Conservation (phyloP, 139 green algal species). For the Yamagishiella unicocca region DNA sequence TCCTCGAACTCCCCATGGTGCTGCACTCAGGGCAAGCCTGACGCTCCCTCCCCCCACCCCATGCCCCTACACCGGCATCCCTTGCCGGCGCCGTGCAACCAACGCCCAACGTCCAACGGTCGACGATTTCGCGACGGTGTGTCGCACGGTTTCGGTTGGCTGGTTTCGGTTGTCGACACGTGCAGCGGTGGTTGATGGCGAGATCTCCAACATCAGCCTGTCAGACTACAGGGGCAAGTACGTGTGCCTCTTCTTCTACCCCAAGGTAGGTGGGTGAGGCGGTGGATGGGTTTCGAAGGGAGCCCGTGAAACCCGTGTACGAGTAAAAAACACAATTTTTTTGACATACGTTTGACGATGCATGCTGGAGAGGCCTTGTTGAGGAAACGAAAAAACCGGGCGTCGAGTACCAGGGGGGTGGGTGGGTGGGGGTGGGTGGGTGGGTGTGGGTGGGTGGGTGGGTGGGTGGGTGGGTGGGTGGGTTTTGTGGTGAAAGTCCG, state of each 20-base stretch:
- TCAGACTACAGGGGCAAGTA: constrained; percentile 45
- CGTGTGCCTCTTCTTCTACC: constrained; percentile 79
- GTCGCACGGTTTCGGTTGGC: neutral
- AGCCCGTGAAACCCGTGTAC: neutral
- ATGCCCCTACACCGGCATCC: neutral
- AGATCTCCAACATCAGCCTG: constrained; percentile 38
- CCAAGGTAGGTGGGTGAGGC: constrained; percentile 30
- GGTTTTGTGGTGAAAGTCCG: too few species aligned
- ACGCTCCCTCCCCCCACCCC: neutral
- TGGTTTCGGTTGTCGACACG: neutral
- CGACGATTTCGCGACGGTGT: neutral
- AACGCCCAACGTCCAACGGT: neutral
- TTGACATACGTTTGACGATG: too few species aligned
- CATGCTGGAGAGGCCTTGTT: too few species aligned
- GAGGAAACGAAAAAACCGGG: too few species aligned
- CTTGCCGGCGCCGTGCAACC: neutral
- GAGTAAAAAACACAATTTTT: neutral
- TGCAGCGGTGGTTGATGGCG: constrained; percentile 38
- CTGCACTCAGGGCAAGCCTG: neutral
- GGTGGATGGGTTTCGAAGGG: neutral
- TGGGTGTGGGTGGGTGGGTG: too few species aligned
- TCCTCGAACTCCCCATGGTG: neutral
- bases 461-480: too few species aligned
- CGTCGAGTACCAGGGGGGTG: too few species aligned
- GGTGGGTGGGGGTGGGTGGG: too few species aligned